phyloP scores from a whole-genome alignment of 2,329 filamentous ascomycete species.

The Fusarium sp. region DNA sequence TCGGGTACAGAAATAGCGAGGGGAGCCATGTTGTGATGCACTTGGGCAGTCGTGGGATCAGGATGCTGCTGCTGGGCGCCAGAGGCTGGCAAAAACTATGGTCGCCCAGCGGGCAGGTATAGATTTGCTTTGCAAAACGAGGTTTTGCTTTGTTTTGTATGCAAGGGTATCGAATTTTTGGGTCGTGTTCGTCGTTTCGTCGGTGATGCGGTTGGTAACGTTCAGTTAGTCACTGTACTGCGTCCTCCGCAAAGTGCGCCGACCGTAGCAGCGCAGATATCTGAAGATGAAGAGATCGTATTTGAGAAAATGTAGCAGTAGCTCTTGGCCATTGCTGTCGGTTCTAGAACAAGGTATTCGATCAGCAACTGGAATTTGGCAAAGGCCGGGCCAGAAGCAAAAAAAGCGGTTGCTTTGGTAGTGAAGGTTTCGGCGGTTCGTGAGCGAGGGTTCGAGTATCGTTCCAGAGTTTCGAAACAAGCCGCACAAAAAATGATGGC shows the following conservation, averaged over 20 bases:
- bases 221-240: constrained; percentile 30
- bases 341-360: constrained; percentile 27
- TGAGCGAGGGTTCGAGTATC: constrained; percentile 9
- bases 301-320: constrained; percentile 22
- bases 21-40: constrained; percentile 30
- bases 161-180: constrained; percentile 23
- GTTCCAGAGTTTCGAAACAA: constrained; percentile 17
- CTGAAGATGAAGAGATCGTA: constrained; percentile 15
- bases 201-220: constrained; percentile 21
- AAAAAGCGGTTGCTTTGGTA: constrained; percentile 8
- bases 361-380: constrained; percentile 23
- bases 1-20: constrained; percentile 36
- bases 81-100: constrained; percentile 33
- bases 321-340: constrained; percentile 41
- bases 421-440: constrained; percentile 13
- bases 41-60: constrained; percentile 11
- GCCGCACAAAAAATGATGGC: constrained; percentile 12
- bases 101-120: constrained; percentile 35
- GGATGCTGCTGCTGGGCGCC: constrained; percentile 37
- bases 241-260: constrained; percentile 29
- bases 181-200: constrained; percentile 29
- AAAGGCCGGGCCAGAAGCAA: constrained; percentile 7
- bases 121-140: constrained; percentile 7
- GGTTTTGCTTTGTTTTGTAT: constrained; percentile 8
- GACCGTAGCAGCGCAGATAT: constrained; percentile 27